Percentiles rank a stretch among this genome's conserved stretches.
Evolutionary conservation across 2,329 filamentous ascomycete species (phyloP).

Genomic region (Cladosporium sp.): DNA sequence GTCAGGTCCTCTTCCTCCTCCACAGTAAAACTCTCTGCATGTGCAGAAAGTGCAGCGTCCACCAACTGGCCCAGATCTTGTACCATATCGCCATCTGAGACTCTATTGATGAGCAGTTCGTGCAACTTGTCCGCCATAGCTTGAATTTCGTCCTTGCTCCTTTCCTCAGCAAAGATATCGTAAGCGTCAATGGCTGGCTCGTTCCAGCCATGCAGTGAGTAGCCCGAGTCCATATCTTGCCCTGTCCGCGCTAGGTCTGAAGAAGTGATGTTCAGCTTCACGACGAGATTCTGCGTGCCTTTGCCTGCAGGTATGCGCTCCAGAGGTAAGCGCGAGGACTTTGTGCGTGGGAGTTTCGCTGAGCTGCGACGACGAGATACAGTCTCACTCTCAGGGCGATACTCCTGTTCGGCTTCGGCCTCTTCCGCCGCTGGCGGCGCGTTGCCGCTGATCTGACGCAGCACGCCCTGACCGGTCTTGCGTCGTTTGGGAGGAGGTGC

Average conservation of each 20-base stretch:
- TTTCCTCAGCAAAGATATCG: slow-evolving; percentile 17
- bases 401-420: slow-evolving; percentile 20
- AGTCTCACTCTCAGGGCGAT: slow-evolving; percentile 18
- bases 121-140: slow-evolving; percentile 21
- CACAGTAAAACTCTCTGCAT: not conserved
- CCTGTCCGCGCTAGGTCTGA: slow-evolving; percentile 18
- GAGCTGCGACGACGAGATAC: slow-evolving; percentile 26
- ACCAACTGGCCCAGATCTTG: slow-evolving; percentile 24
- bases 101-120: slow-evolving; percentile 22
- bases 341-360: slow-evolving; percentile 31
- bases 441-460: slow-evolving; percentile 31
- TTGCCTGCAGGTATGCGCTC: slow-evolving; percentile 38
- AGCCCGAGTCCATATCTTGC: slow-evolving; percentile 20
- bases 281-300: slow-evolving; percentile 25
- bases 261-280: not conserved
- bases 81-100: slow-evolving; percentile 28
- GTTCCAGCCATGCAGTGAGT: slow-evolving; percentile 29
- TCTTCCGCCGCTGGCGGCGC: slow-evolving; percentile 9
- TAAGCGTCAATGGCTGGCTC: slow-evolving; percentile 26
- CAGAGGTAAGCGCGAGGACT: slow-evolving; percentile 41
- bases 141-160: slow-evolving; percentile 19
- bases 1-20: not conserved
- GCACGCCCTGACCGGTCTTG: slow-evolving; percentile 25
- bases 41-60: not conserved
- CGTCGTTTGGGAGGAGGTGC: slow-evolving; percentile 26